Percentiles rank a stretch among this genome's conserved stretches.
Evolutionary conservation across 2,329 filamentous ascomycete genomes (phyloP).

Genomic region (Aspergillus japonicus): DNA sequence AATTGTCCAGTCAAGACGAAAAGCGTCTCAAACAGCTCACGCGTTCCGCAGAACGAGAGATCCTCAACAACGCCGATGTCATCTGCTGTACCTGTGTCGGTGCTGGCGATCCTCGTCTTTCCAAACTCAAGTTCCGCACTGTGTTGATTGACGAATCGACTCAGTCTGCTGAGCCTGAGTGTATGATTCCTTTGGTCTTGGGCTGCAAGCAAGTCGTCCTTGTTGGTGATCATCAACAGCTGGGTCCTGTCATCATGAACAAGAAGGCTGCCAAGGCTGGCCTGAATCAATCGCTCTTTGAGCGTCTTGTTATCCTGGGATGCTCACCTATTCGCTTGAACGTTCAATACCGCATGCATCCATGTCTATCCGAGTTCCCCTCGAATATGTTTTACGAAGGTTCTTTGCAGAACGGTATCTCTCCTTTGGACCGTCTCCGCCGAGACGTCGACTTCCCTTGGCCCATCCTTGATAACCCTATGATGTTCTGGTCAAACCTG

Average conservation of each 20-base stretch:
- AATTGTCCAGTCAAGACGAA: slow-evolving; percentile 91
- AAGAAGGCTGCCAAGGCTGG: slow-evolving; percentile 99
- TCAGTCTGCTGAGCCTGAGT: slow-evolving; percentile 95
- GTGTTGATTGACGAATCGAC: slow-evolving; percentile 98
- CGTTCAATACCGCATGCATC: slow-evolving; percentile 98
- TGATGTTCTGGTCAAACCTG: slow-evolving; percentile 99
- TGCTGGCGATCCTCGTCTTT: slow-evolving; percentile 88
- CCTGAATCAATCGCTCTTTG: slow-evolving; percentile 96
- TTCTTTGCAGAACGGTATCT: slow-evolving; percentile 93
- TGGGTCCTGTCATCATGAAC: slow-evolving; percentile 99
- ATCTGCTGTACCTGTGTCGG: slow-evolving; percentile 99
- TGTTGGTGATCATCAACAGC: slow-evolving; percentile 95
- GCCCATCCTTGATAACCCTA: slow-evolving; percentile 89
- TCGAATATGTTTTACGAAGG: slow-evolving; percentile 99
- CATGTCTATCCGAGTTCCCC: slow-evolving; percentile 92
- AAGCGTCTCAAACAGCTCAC: slow-evolving; percentile 98
- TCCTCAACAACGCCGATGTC: slow-evolving; percentile 91
- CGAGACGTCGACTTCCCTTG: slow-evolving; percentile 97
- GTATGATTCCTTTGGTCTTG: slow-evolving; percentile 95
- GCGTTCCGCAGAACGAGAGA: slow-evolving; percentile 89
- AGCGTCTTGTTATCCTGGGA: slow-evolving; percentile 89
- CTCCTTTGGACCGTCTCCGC: slow-evolving; percentile 80
- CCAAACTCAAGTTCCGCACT: slow-evolving; percentile 97
- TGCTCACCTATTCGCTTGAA: slow-evolving; percentile 89
- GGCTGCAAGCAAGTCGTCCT: slow-evolving; percentile 99